Evolutionary conservation across 2,329 filamentous ascomycete species (phyloP), one percentile per base, ranked within the genome.

Genomic region (Ophiognomonia clavigignenti-juglandacearum): DNA sequence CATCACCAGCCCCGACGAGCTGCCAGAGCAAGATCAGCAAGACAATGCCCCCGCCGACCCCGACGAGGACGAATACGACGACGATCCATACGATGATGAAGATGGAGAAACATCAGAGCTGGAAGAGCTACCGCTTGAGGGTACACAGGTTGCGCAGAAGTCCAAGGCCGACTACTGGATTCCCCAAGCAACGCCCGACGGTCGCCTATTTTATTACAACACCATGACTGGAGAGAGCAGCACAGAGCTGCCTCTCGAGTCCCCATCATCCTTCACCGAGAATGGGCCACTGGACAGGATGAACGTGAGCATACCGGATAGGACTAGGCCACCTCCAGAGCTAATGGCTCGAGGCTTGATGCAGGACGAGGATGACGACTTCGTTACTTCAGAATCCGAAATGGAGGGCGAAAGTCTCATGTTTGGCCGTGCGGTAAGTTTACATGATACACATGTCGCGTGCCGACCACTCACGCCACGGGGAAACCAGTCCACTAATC

Each of bases 141-240:
- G 83, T 41, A 74, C 75, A 18, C 77, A 77, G 38, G 67, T 66
- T 14, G 61, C 53, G 53, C 83, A 85, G 59, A 86, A 88, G 61
- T 91, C 93, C 57, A 84, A 92, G 63, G 90, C 92, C 38, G 92
- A 95, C 55, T 98, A 95, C 63, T 98, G 93, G 93, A 96, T 98
- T 56, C 93, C 93, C 16, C 93, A 98, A 70, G 93, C 91, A 13
- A 98, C 93, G 0, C 82, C 88, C 1, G 91, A 97, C 63, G 93
- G 93, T 45, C 80, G 91, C 47, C 70, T 98, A 20, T 98, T 95
- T 68, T 98, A 97, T 70, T 97, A 95, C 76, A 98, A 98, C 66
- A 97, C 92, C 53, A 83, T 96, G 71, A 98, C 93, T 0, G 91
- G 92, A 46, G 89, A 95, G 60, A 95, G 88, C 61, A 95, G 88